These are phyloP conservation scores for Psilocybe azurescens DNA, from an alignment of 768 basidiomycete species.

Conservation along the genomic window DNA sequence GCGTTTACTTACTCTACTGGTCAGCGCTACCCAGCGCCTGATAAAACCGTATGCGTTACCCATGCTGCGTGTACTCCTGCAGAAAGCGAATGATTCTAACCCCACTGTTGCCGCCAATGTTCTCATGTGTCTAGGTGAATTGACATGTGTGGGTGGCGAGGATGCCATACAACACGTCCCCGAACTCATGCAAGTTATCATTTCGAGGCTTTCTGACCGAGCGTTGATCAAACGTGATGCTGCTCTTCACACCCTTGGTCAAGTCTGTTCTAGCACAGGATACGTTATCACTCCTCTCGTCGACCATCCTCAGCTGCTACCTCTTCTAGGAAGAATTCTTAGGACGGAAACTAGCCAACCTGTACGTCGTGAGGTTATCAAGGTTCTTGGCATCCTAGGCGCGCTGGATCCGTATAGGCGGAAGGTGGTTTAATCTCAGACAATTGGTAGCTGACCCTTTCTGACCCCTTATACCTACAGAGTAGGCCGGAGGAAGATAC, in stretches of 20 bases:
- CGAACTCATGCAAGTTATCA: conserved; percentile 89
- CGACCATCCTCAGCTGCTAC: conserved; percentile 91
- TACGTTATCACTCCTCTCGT: conserved; percentile 92
- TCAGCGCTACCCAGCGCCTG: too few species aligned
- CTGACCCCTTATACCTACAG: conserved; percentile 33
- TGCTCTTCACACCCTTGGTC: conserved; percentile 91
- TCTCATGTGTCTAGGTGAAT: too few species aligned
- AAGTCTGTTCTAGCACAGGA: conserved; percentile 94
- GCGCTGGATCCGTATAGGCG: conserved; percentile 95
- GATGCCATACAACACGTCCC: too few species aligned
- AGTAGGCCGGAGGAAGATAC: conserved; percentile 69
- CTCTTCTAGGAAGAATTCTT: conserved; percentile 82
- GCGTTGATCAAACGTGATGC: conserved; percentile 90
- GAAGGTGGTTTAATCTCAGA: conserved; percentile 60
- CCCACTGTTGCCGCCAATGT: too few species aligned
- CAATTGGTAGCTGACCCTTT: neutral
- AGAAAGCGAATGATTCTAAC: too few species aligned
- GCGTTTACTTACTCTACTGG: too few species aligned
- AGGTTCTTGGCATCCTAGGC: conserved; percentile 94
- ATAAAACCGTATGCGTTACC: too few species aligned
- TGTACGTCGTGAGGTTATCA: conserved; percentile 88
- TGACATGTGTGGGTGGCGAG: too few species aligned
- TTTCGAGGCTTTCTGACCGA: conserved; percentile 88
- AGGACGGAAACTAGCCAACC: conserved; percentile 77
- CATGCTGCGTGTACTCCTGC: too few species aligned